Percentiles rank a stretch among this genome's conserved stretches.
These are phyloP conservation scores for Acacia acuminata DNA, from an alignment of 306 rosid species.

Conservation along the genomic window DNA sequence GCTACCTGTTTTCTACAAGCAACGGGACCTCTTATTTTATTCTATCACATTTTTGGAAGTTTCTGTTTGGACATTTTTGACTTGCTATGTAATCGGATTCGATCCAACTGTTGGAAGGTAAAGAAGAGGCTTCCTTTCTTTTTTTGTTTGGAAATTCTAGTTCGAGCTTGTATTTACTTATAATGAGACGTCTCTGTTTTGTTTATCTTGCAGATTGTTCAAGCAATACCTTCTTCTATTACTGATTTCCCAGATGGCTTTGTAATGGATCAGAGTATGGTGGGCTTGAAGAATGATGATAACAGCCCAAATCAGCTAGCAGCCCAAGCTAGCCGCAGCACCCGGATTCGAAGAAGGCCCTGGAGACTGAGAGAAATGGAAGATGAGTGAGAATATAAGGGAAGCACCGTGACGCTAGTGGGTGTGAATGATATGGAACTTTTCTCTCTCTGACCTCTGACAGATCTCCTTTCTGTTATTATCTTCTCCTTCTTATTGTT, in stretches of 20 bases:
- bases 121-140: constrained; percentile 7
- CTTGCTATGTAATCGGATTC: constrained; percentile 65
- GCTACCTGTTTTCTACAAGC: constrained; percentile 75
- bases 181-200: constrained; percentile 11
- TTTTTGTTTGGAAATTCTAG: not conserved
- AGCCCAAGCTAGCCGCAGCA: too few relatives aligned
- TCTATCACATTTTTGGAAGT: constrained; percentile 53
- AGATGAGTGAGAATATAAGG: too few relatives aligned
- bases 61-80: constrained; percentile 52
- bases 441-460: too few relatives aligned
- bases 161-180: not conserved
- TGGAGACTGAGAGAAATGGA: too few relatives aligned
- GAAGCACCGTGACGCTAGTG: too few relatives aligned
- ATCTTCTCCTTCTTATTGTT: too few relatives aligned
- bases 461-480: too few relatives aligned
- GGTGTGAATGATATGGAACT: too few relatives aligned
- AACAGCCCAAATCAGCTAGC: too few relatives aligned
- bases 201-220: constrained; percentile 42
- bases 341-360: too few relatives aligned
- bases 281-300: too few relatives aligned
- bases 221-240: constrained; percentile 46
- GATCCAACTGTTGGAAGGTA: constrained; percentile 61
- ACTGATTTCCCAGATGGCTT: constrained; percentile 47
- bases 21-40: constrained; percentile 61
- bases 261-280: too few relatives aligned